A percentile compares a stretch with the other conserved stretches of the same genome.
Conservation (phyloP, 2,329 filamentous ascomycete genomes). For the Pseudogymnoascus sp. region DNA sequence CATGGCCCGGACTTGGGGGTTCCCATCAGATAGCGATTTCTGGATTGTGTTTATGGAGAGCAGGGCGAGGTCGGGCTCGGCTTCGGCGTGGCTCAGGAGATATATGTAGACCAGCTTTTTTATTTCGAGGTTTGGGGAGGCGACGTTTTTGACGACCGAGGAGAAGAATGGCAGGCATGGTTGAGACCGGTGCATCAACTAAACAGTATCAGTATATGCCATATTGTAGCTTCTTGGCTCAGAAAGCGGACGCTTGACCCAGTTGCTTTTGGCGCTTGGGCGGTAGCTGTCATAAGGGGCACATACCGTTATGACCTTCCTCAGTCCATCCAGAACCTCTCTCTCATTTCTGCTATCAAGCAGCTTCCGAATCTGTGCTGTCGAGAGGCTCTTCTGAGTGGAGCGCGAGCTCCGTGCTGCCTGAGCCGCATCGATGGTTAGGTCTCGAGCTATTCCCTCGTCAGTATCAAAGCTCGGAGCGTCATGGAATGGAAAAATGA, state of each 20-base stretch:
- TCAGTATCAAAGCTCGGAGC: not conserved
- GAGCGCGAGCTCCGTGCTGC: conserved; percentile 62
- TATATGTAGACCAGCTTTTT: conserved; percentile 99
- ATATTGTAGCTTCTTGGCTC: not conserved
- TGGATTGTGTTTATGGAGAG: conserved; percentile 98
- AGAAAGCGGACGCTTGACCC: conserved; percentile 12
- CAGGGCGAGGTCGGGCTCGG: conserved; percentile 88
- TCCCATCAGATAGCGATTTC: conserved; percentile 88
- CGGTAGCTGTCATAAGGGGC: not conserved
- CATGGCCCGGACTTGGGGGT: conserved; percentile 82
- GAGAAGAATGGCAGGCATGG: conserved; percentile 90
- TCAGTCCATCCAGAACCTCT: conserved; percentile 85
- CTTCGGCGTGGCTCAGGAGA: conserved; percentile 90
- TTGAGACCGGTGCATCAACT: conserved; percentile 94
- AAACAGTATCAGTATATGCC: conserved; percentile 2
- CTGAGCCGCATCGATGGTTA: conserved; percentile 93
- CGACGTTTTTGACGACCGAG: conserved; percentile 96
- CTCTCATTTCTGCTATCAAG: conserved; percentile 89
- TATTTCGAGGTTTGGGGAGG: conserved; percentile 85
- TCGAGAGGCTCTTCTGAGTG: conserved; percentile 58
- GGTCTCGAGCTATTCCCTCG: conserved; percentile 65
- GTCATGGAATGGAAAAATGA: not conserved
- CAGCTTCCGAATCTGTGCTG: conserved; percentile 85
- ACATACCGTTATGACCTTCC: conserved; percentile 75
- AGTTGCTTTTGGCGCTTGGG: not conserved